Evolutionary conservation across 2,329 filamentous ascomycete genomes (phyloP), one percentile per base, ranked within the genome.

Genomic region (Fusarium phyllophilum): DNA sequence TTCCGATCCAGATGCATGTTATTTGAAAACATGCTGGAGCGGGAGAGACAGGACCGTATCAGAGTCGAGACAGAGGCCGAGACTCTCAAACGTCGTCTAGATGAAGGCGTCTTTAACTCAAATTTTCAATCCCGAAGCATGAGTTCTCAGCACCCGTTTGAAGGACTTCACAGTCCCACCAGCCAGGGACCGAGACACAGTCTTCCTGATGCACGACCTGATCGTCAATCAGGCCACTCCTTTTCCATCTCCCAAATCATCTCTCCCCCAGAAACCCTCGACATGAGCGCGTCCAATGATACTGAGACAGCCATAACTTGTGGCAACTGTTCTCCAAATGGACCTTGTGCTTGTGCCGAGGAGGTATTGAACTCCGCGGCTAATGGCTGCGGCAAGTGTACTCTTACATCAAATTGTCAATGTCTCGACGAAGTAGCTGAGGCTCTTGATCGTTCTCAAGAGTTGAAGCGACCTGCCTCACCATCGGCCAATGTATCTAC

Each of bases 301-400:
- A 65, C 67, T 14, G 80, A 80, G 49, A 78, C 82, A 13, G 78
- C 80, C 26, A 82, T 87, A 38, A 85, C 85, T 4, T 92, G 90
- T 77, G 89, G 89, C 33, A 85, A 85, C 36, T 92, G 90, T 77
- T 85, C 85, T 26, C 83, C 87, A 13, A 84, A 83, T 33, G 86
- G 87, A 11, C 81, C 82, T 6, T 92, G 90, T 79, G 86, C 87
- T 17, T 92, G 90, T 78, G 87, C 88, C 55, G 89, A 91, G 29
- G 85, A 89, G 68, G 89, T 86, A 36, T 82, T 91, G 52, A 84
- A 85, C n/a, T 84, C 83, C n/a, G 83, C 88, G 39, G 79, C 85
- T 12, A 79, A 88, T 31, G 90, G 89, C 29, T 95, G 92, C 79
- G 90, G 88, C 55, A 90, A 90, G 63, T 95, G 93, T 80, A 89